phyloP scores from a whole-genome alignment of 108 stramenopile genomes.

The Cylindrotheca closterium region DNA sequence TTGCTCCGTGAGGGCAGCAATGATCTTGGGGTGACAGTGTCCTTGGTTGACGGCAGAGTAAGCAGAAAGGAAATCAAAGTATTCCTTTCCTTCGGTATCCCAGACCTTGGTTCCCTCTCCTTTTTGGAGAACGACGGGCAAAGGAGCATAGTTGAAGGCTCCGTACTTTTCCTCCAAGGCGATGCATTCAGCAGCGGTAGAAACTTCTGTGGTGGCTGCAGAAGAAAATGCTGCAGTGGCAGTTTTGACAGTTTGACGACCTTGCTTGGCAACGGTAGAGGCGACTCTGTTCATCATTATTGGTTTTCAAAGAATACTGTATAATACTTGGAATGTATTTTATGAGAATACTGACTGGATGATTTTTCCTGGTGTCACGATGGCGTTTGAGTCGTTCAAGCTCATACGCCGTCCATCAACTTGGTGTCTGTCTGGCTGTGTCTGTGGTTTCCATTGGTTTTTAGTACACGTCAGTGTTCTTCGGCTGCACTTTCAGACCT shows the following conservation, averaged over 20 bases:
- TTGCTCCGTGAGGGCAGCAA: slow-evolving; percentile 88
- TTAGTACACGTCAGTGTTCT: no score
- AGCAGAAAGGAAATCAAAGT: slow-evolving; percentile 97
- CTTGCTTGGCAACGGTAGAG: not conserved
- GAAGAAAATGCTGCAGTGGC: not conserved
- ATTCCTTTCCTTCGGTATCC: slow-evolving; percentile 82
- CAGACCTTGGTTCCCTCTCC: slow-evolving; percentile 75
- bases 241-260: not conserved
- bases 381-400: no score
- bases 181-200: slow-evolving; percentile 62
- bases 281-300: no score
- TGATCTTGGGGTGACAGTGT: slow-evolving; percentile 98
- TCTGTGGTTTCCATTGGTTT: no score
- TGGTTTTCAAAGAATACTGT: no score
- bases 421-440: no score
- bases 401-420: no score
- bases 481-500: no score
- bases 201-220: no score
- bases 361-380: no score
- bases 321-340: no score
- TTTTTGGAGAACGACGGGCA: slow-evolving; percentile 90
- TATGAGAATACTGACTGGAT: no score
- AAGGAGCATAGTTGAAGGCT: slow-evolving; percentile 97
- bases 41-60: slow-evolving; percentile 99
- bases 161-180: slow-evolving; percentile 86